Conservation (phyloP, 768 basidiomycete genomes). For the Dentipellis sp. region DNA sequence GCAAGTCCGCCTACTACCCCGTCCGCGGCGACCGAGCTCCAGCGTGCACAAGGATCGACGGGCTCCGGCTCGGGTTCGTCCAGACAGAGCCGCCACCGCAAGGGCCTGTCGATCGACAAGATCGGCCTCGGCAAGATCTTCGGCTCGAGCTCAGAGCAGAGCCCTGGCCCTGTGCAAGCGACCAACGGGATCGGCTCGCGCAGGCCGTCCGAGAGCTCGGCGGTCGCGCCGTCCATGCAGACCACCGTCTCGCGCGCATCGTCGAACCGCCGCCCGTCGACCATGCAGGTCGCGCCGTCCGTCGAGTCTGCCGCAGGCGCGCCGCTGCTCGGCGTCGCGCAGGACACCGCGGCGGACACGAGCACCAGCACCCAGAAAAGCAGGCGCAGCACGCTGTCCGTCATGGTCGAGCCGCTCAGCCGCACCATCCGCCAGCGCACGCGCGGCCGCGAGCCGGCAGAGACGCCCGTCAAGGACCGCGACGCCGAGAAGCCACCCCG, state of each 20-base stretch:
- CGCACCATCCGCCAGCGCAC: constrained; percentile 34
- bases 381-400: constrained; percentile 23
- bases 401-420: constrained; percentile 39
- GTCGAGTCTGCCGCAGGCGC: constrained; percentile 15
- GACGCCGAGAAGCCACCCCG: constrained; percentile 9
- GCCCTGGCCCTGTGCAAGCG: constrained; percentile 21
- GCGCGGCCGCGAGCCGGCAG: constrained; percentile 14
- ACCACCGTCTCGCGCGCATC: constrained; percentile 16
- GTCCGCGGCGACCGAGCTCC: not conserved
- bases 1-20: constrained; percentile 23
- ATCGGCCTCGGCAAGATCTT: constrained; percentile 75
- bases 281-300: constrained; percentile 21
- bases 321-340: constrained; percentile 26
- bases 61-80: constrained; percentile 26
- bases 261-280: constrained; percentile 21
- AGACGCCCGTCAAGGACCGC: constrained; percentile 26
- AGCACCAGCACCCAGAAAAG: constrained; percentile 7
- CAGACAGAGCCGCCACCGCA: constrained; percentile 43
- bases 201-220: constrained; percentile 25
- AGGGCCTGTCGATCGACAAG: constrained; percentile 71
- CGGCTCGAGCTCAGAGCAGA: constrained; percentile 22
- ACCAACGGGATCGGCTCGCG: constrained; percentile 29
- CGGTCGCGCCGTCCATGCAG: constrained; percentile 16
- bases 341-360: constrained; percentile 1
- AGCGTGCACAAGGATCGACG: constrained; percentile 10